Evolutionary conservation across 2,329 filamentous ascomycete genomes (phyloP).

Genomic region (Lasiodiplodia sp.): DNA sequence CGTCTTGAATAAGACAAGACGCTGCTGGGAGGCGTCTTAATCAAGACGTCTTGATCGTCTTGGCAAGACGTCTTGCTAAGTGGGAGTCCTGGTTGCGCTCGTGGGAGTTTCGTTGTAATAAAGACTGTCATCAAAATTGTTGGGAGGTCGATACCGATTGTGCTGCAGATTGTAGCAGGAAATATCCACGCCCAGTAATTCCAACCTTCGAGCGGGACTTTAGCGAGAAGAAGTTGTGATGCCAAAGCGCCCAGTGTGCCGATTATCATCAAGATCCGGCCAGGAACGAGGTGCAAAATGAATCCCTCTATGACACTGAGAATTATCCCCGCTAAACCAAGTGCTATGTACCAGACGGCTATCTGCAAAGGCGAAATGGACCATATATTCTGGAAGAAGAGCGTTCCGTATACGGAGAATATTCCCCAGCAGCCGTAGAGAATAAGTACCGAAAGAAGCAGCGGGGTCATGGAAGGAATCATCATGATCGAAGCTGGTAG

Average conservation of each 20-base stretch:
- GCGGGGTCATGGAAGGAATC: slow-evolving; percentile 69
- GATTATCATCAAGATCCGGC: slow-evolving; percentile 60
- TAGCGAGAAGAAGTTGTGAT: slow-evolving; percentile 67
- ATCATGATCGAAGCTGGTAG: slow-evolving; percentile 71
- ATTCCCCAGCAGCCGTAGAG: slow-evolving; percentile 73
- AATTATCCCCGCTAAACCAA: too few relatives aligned
- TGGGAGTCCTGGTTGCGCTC: too few relatives aligned
- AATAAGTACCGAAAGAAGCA: slow-evolving; percentile 67
- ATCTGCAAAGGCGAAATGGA: too few relatives aligned
- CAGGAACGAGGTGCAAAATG: slow-evolving; percentile 56
- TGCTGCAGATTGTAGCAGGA: slow-evolving; percentile 72
- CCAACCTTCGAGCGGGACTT: slow-evolving; percentile 61
- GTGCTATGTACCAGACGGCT: too few relatives aligned
- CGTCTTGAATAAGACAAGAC: too few relatives aligned
- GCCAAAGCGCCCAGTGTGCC: slow-evolving; percentile 67
- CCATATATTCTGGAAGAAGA: too few relatives aligned
- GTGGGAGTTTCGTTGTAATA: slow-evolving; percentile 70
- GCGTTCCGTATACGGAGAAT: slow-evolving; percentile 65
- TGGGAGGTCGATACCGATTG: slow-evolving; percentile 76
- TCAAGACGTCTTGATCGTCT: too few relatives aligned
- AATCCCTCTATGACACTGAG: too few relatives aligned
- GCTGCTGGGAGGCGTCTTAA: too few relatives aligned
- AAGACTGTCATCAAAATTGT: slow-evolving; percentile 80
- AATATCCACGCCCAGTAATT: slow-evolving; percentile 78
- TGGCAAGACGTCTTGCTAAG: too few relatives aligned